Base-by-base conservation (phyloP, 2,329 filamentous ascomycete species). In the Penicillium occitanis region DNA sequence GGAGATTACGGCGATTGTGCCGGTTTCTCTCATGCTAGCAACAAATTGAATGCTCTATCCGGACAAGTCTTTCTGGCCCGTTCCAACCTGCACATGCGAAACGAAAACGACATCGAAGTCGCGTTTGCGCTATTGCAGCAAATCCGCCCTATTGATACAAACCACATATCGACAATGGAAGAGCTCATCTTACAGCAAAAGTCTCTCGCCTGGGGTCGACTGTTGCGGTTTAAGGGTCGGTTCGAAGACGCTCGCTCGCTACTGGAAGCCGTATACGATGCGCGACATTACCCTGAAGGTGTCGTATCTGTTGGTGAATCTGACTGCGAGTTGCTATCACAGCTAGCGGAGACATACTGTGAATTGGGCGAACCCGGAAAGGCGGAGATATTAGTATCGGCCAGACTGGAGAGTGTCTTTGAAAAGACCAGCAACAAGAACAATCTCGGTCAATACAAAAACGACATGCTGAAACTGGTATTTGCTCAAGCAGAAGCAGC, bases 121-220 rank as follows among this genome's bases (percentile, higher is more conserved):
- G 63, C 63, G 5, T 65, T 65, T 50, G 6, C 28, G 8, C 11
- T 65, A 3, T 48, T 65, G 35, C 14, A 35, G n/a, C n/a, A 30
- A 6, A 50, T 65, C 55, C 53, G 46, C 17, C 63, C 63, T 13
- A 37, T 61, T 17, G 17, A 65, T 17, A 10, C 13, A 30, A 33
- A 51, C 13, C 44, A 37, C 14, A 65, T 65, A 25, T 65, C 63
- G 1, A 65, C 55, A 19, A 28, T 65, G 55, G 63, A 65, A 61
- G 63, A 65, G 44, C 63, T 65, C n/a, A 22, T 53, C 30, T n/a
- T 65, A 30, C 63, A 65, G 28, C 30, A 65, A 19, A 60, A 61
- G 46, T 55, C 63, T 30, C 33, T 61, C 22, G 7, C n/a, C 3
- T 59, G 42, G 53, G 63, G 55, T 17, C 44, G 63, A 22, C 30